These are phyloP conservation scores for Trichosporon faecale DNA, from an alignment of 1,284 basidiomycete species.

Conservation along the genomic window DNA sequence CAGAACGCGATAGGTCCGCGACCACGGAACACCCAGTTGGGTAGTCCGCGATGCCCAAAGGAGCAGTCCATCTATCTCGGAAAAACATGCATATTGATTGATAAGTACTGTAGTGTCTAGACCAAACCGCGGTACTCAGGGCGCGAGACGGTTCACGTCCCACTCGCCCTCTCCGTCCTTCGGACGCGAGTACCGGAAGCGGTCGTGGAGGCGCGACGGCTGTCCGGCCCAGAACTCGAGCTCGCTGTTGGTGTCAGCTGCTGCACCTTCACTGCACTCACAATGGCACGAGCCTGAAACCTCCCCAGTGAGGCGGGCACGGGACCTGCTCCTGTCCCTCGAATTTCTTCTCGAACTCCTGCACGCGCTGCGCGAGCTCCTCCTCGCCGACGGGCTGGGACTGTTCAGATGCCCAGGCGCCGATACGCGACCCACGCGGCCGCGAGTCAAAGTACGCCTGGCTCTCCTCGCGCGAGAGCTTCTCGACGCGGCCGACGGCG, in stretches of 20 bases:
- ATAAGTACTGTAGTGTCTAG: not conserved
- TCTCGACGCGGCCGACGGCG: conserved; percentile 80
- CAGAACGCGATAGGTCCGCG: not conserved
- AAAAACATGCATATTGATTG: not conserved
- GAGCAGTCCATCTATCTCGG: not conserved
- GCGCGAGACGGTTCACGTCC: conserved; percentile 71
- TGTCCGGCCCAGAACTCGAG: conserved; percentile 93
- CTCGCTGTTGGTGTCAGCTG: conserved; percentile 54
- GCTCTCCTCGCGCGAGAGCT: conserved; percentile 66
- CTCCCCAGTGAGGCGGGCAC: conserved; percentile 91
- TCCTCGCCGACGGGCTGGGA: conserved; percentile 70
- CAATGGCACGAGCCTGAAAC: conserved; percentile 88
- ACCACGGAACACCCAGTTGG: not conserved
- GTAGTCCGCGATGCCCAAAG: not conserved
- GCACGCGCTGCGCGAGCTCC: conserved; percentile 64
- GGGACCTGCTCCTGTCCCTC: conserved; percentile 61
- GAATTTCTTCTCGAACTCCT: conserved; percentile 63
- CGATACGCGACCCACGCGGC: conserved; percentile 78
- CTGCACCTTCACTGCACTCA: conserved; percentile 55
- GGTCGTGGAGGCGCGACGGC: conserved; percentile 83
- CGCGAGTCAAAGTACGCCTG: conserved; percentile 79
- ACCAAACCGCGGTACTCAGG: conserved; percentile 51
- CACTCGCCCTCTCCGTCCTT: conserved; percentile 60
- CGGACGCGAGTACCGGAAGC: conserved; percentile 71
- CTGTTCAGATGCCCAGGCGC: conserved; percentile 91